These are phyloP conservation scores for Argentina anserina DNA, from an alignment of 306 rosid species.

Conservation along the genomic window DNA sequence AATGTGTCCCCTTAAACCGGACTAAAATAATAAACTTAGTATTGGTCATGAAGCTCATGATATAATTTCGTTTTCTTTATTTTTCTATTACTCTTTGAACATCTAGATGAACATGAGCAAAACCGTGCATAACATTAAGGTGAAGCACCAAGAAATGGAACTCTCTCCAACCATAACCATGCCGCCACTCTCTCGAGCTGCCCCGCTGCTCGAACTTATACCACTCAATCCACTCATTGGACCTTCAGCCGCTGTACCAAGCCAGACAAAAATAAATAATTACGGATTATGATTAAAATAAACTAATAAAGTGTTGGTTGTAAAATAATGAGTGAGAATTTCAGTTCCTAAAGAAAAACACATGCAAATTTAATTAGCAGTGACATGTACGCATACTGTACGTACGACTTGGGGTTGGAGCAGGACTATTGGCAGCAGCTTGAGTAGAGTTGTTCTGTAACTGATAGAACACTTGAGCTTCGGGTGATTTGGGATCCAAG, in stretches of 20 bases:
- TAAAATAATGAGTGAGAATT: no score
- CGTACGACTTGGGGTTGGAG: slow-evolving; percentile 53
- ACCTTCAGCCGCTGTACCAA: slow-evolving; percentile 26
- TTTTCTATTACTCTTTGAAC: neutral
- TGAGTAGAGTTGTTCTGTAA: slow-evolving; percentile 26
- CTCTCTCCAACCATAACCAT: slow-evolving; percentile 17
- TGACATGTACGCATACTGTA: no score
- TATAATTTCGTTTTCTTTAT: no score
- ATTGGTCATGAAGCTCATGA: no score
- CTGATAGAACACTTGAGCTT: slow-evolving; percentile 77
- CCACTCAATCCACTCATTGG: slow-evolving; percentile 6
- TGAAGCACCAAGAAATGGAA: slow-evolving; percentile 19
- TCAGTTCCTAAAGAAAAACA: no score
- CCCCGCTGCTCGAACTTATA: slow-evolving; percentile 21
- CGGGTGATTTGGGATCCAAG: slow-evolving; percentile 72
- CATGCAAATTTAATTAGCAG: no score
- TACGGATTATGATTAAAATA: neutral
- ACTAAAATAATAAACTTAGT: no score
- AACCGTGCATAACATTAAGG: slow-evolving; percentile 22
- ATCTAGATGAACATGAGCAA: slow-evolving; percentile 20
- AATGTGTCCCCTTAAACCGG: no score
- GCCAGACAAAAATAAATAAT: neutral
- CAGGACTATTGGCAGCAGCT: slow-evolving; percentile 23
- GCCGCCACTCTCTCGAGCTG: slow-evolving; percentile 24
- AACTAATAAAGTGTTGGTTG: no score